Conservation (phyloP, 1,284 basidiomycete species). For the Melampsora americana region DNA sequence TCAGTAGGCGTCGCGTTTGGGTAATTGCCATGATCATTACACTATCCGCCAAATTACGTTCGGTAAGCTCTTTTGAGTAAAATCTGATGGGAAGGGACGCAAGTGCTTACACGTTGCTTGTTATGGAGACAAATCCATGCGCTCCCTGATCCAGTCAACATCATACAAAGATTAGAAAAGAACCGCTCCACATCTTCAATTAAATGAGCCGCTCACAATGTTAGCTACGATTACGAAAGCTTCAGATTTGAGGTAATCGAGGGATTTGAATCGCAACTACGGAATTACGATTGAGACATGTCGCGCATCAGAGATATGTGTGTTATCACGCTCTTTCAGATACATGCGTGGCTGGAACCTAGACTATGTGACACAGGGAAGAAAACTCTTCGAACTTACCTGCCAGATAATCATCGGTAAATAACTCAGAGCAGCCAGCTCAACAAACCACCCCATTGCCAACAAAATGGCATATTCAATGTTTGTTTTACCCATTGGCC, state of each 20-base stretch:
- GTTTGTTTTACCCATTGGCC: background rate
- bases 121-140: constrained; percentile 12
- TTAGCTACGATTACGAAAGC: constrained; percentile 5
- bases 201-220: background rate
- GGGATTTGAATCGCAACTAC: background rate
- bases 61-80: too few relatives aligned
- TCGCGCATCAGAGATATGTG: too few relatives aligned
- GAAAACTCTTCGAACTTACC: background rate
- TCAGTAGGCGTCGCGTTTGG: background rate
- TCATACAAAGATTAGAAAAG: background rate
- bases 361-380: too few relatives aligned
- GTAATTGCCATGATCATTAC: constrained; percentile 1
- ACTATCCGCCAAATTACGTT: background rate
- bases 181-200: background rate
- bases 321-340: too few relatives aligned
- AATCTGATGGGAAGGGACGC: too few relatives aligned
- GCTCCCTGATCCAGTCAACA: background rate
- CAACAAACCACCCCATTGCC: background rate
- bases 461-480: constrained; percentile 6
- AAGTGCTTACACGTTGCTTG: constrained; percentile 3
- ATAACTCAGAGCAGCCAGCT: constrained; percentile 9
- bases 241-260: background rate
- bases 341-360: too few relatives aligned
- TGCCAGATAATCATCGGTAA: constrained; percentile 1
- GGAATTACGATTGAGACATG: background rate